Percentiles rank a stretch among this genome's conserved stretches.
These are phyloP conservation scores for Colletotrichum tropicale DNA, from an alignment of 2,329 filamentous ascomycete genomes.

Conservation along the genomic window DNA sequence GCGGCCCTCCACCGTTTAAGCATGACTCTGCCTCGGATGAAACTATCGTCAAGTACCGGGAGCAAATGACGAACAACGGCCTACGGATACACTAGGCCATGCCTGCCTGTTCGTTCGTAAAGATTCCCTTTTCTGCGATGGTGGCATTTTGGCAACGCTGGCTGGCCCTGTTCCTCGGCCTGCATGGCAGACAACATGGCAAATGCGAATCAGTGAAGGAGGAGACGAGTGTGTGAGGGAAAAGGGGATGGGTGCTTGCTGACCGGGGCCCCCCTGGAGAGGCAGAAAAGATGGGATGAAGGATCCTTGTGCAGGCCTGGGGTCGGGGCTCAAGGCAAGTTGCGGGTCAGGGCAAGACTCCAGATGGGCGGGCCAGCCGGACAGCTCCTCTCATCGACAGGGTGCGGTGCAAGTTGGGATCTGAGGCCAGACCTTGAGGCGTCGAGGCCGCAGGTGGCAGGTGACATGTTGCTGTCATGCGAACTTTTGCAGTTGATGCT, in stretches of 20 bases:
- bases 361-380: neutral
- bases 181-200: neutral
- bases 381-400: neutral
- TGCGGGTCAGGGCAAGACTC: neutral
- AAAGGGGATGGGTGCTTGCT: neutral
- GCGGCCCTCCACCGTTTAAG: slow-evolving; percentile 1
- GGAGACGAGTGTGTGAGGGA: neutral
- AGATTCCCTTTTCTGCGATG: slow-evolving; percentile 14
- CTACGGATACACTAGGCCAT: neutral
- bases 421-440: neutral
- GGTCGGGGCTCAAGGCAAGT: neutral
- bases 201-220: neutral
- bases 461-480: neutral
- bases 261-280: neutral
- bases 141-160: neutral
- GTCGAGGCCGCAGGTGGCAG: neutral
- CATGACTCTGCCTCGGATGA: neutral
- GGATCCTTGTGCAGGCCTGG: neutral
- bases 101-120: slow-evolving; percentile 10
- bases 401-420: neutral
- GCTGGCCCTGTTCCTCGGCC: neutral
- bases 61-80: neutral
- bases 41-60: neutral
- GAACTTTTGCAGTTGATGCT: neutral
- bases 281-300: slow-evolving; percentile 1